A percentile compares a stretch with the other conserved stretches of the same genome.
Conservation (phyloP, 768 basidiomycete species). For the Termitomyces sp. region DNA sequence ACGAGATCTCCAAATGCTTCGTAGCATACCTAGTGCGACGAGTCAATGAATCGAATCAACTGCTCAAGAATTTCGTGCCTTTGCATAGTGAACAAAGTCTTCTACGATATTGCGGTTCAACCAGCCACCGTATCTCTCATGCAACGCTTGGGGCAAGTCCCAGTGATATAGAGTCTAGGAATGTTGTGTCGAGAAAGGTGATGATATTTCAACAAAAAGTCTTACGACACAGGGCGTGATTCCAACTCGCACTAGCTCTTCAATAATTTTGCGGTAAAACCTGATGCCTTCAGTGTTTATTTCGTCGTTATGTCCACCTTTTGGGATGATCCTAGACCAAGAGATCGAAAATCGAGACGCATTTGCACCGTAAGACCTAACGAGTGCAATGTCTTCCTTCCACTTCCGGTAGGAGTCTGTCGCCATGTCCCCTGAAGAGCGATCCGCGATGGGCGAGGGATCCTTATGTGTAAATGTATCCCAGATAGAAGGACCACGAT, state of each 20-base stretch:
- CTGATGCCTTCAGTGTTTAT: slow-evolving; percentile 60
- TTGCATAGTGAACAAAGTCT: slow-evolving; percentile 61
- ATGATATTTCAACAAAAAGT: not conserved
- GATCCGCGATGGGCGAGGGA: slow-evolving; percentile 48
- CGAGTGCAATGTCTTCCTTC: slow-evolving; percentile 58
- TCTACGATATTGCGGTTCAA: slow-evolving; percentile 57
- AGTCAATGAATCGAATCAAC: not conserved
- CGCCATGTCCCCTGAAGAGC: slow-evolving; percentile 57
- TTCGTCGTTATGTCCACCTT: slow-evolving; percentile 56
- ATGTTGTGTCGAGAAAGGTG: not conserved
- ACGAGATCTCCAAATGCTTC: slow-evolving; percentile 67
- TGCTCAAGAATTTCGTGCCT: slow-evolving; percentile 20
- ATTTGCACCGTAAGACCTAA: slow-evolving; percentile 60
- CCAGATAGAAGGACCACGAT: slow-evolving; percentile 68
- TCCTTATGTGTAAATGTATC: slow-evolving; percentile 60
- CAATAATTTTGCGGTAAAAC: slow-evolving; percentile 62
- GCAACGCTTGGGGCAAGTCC: slow-evolving; percentile 71
- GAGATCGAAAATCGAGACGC: slow-evolving; percentile 72
- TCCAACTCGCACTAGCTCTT: slow-evolving; percentile 51
- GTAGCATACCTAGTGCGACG: slow-evolving; percentile 49
- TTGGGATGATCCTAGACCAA: slow-evolving; percentile 68
- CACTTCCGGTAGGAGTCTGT: slow-evolving; percentile 65
- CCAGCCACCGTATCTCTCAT: slow-evolving; percentile 75
- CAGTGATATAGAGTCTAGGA: slow-evolving; percentile 66
- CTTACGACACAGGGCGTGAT: slow-evolving; percentile 61